Evolutionary conservation across 768 basidiomycete species (phyloP).

Genomic region (Lactarius indigo): DNA sequence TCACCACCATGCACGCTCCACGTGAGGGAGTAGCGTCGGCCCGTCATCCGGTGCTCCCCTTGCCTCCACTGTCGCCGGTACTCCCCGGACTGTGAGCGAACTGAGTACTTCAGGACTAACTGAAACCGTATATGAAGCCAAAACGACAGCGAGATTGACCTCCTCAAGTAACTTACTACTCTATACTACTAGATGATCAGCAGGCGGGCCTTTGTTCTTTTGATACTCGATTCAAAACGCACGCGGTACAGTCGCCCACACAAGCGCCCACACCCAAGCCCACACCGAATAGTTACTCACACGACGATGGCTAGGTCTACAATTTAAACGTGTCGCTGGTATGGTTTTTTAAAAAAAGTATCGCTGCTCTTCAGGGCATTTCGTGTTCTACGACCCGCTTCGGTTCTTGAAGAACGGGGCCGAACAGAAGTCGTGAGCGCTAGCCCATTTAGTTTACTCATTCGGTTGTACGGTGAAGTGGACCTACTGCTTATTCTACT

Average conservation of each 20-base stretch:
- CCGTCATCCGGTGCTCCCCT: too few species aligned
- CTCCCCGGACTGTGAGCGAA: not conserved
- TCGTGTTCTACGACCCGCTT: slow-evolving; percentile 23
- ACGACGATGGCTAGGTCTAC: not conserved
- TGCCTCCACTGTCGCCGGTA: too few species aligned
- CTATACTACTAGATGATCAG: slow-evolving; percentile 10
- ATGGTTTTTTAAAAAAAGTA: too few species aligned
- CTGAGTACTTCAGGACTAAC: not conserved
- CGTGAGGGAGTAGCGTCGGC: too few species aligned
- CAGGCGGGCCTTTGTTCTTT: slow-evolving; percentile 17
- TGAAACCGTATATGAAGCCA: slow-evolving; percentile 28
- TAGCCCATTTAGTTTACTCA: too few species aligned
- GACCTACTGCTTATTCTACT: too few species aligned
- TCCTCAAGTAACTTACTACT: slow-evolving; percentile 27
- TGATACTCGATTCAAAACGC: slow-evolving; percentile 19
- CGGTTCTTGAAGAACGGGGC: slow-evolving; percentile 17
- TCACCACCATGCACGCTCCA: too few species aligned
- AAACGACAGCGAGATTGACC: slow-evolving; percentile 16
- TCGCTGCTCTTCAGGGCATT: slow-evolving; percentile 20
- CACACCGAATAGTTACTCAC: not conserved
- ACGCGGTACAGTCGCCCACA: slow-evolving; percentile 31
- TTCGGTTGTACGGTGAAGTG: too few species aligned
- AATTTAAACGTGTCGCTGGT: slow-evolving; percentile 27
- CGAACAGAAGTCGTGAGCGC: slow-evolving; percentile 19
- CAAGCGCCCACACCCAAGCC: too few species aligned